Base-by-base conservation (phyloP, 1,284 basidiomycete genomes). In the Puccinia sorghi region DNA sequence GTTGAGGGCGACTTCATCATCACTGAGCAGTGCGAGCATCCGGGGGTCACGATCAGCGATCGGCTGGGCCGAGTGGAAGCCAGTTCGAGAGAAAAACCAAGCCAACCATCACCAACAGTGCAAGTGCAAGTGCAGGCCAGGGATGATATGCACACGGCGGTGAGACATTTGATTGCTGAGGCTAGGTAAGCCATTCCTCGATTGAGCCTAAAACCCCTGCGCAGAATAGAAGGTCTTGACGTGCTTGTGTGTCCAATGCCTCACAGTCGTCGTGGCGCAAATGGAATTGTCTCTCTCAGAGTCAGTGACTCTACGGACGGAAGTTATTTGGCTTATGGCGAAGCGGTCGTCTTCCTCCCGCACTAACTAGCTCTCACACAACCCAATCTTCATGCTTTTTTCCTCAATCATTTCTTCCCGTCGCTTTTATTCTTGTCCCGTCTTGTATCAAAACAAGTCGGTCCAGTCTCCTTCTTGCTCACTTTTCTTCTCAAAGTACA, bases 281-380 rank as follows among this genome's bases (percentile, higher is more conserved):
- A 78, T 78, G 75, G 66, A 50, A 39, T 78, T 15, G 67, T 78
- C 46, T 71, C 48, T 46, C 64, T 78, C 32, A 67, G 75, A 52
- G 27, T 78, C 12, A 20, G 46, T 52, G 75, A 78, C 50, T 20
- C 41, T 6, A 13, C 20, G 20, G 75, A 78, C 61, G 75, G 75
- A 57, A 46, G 66, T 32, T 78, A 71, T 63, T 56, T 71, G 27
- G 75, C 75, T 32, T 61, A 56, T 56, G 75, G 66, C 13, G 56
- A 78, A 41, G 75, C 75, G 50, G 75, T 78, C 56, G 20, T 78
- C 20, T 43, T 78, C 2, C 4, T 32, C 32, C 4, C 32, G 32
- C 32, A 32, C 32, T 32, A 32, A 32, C 32, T 32, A 32, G 32
- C 32, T 32, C 32, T 32, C 32, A 32, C 2, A 32, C 32, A 32